Evolutionary conservation across 805 yeast species (phyloP), one percentile per base, ranked within the genome.

Genomic region (Lachancea fermentati): DNA sequence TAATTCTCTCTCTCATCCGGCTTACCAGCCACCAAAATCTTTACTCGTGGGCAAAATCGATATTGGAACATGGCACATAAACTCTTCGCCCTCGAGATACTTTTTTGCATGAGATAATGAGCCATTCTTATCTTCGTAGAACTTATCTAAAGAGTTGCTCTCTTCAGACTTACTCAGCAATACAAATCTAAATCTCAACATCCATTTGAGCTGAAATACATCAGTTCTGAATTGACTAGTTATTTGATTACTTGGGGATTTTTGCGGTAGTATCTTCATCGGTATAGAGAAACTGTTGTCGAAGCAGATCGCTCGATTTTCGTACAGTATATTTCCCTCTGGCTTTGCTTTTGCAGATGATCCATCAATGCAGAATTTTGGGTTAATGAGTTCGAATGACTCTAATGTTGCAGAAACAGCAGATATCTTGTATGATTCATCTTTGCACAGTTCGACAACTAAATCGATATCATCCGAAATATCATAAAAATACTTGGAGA

Each of bases 21-120:
- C 32, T 33, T 62, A 60, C 58, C 74, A 63, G 5, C 79, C 79
- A 29, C 76, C 76, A 45, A 72, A 67, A 45, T 68, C 72, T 31
- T 65, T 62, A 28, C 69, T 62, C 4, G 74, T 57, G 1, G 79
- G 77, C 13, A 73, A 47, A 1, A 75, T 63, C 17, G 60, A 54
- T 1, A 75, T 29, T 1, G 79, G 79, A 4, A 75, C 51, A 30
- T 69, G 59, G 38, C 74, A 70, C 7, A 59, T 54, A 43, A 76
- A 68, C 19, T 63, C 69, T 16, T 51, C 56, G 5, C 74, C 74
- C 16, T 57, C 63, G 9, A 69, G 19, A 16, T 47, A 48, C 22
- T 65, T 66, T 28, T 49, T 60, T 0, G 69, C 67, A 28, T 57
- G 55, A 11, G 43, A 49, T 7, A 66, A 42, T 7, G 44, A 39